These are phyloP conservation scores for Phytophthora boehmeriae DNA, from an alignment of 352 stramenopile species.

Conservation along the genomic window DNA sequence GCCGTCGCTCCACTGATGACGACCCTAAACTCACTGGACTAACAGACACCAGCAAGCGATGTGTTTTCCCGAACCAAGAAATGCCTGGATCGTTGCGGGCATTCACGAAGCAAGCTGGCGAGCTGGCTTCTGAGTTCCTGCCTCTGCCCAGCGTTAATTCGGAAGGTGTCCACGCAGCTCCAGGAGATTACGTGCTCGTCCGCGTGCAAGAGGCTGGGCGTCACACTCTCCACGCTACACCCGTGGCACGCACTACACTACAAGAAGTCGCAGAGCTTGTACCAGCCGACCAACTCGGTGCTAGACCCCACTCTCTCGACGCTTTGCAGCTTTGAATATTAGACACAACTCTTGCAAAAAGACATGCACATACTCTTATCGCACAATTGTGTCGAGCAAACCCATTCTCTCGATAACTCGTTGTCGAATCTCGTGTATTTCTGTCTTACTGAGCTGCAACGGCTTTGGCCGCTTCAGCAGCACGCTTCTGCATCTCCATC, in stretches of 20 bases:
- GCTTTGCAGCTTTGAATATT: constrained; percentile 44
- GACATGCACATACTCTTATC: constrained; percentile 18
- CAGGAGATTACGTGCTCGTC: constrained; percentile 88
- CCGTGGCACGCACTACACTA: constrained; percentile 76
- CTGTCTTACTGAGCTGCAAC: constrained; percentile 43
- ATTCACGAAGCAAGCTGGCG: constrained; percentile 45
- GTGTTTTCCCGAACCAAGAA: constrained; percentile 74
- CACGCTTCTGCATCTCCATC: constrained; percentile 90
- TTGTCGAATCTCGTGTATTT: not conserved
- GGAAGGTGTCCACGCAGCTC: constrained; percentile 49
- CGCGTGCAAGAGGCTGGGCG: constrained; percentile 79
- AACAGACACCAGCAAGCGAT: constrained; percentile 91
- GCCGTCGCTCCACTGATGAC: constrained; percentile 77
- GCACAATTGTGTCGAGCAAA: no score
- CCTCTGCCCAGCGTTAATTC: constrained; percentile 41
- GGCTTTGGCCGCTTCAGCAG: constrained; percentile 74
- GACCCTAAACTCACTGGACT: constrained; percentile 83
- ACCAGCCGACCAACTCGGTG: constrained; percentile 61
- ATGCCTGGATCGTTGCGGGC: constrained; percentile 58
- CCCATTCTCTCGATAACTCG: no score
- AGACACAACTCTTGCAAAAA: constrained; percentile 27
- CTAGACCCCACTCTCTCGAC: constrained; percentile 44
- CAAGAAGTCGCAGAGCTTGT: constrained; percentile 62
- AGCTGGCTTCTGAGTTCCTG: constrained; percentile 47
- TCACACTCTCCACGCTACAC: constrained; percentile 84